A percentile compares a stretch with the other conserved stretches of the same genome.
Conservation (phyloP, 23 red algal species). For the Agarophyton chilense region DNA sequence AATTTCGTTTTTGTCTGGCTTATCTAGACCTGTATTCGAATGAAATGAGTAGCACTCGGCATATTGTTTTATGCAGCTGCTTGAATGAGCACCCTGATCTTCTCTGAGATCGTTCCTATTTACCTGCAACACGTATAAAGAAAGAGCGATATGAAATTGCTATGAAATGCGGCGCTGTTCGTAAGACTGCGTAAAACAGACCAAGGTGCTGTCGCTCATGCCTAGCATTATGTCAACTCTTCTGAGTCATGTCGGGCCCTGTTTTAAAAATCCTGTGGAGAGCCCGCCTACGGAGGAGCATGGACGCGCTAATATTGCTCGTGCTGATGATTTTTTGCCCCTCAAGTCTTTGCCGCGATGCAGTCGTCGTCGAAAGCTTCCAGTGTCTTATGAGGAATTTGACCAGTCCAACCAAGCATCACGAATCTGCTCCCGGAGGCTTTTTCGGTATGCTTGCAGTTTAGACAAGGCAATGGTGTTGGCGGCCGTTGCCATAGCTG, state of each 20-base stretch:
- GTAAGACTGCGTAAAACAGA: too few species aligned
- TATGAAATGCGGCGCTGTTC: too few species aligned
- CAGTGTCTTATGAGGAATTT: neutral
- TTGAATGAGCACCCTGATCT: constrained; percentile 70
- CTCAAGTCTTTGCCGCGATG: too few species aligned
- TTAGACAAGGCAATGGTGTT: constrained; percentile 26
- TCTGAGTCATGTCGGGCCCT: too few species aligned
- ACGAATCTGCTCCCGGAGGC: constrained; percentile 24
- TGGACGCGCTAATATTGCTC: too few species aligned
- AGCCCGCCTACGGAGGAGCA: too few species aligned
- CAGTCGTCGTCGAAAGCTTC: too few species aligned
- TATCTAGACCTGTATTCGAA: constrained; percentile 80
- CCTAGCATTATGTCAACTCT: too few species aligned
- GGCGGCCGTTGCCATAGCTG: constrained; percentile 45
- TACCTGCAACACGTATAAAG: constrained; percentile 72
- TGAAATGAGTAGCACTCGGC: constrained; percentile 77
- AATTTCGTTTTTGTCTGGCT: constrained; percentile 73
- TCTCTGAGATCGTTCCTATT: constrained; percentile 72
- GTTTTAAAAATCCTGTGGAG: too few species aligned
- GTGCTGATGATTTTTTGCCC: too few species aligned
- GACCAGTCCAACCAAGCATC: neutral
- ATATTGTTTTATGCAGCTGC: constrained; percentile 75
- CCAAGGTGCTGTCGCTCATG: too few species aligned
- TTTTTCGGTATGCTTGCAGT: constrained; percentile 57
- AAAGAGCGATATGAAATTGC: too few species aligned